Evolutionary conservation across 106 monocot species (phyloP).

Genomic region (Dactylorhiza incarnata): DNA sequence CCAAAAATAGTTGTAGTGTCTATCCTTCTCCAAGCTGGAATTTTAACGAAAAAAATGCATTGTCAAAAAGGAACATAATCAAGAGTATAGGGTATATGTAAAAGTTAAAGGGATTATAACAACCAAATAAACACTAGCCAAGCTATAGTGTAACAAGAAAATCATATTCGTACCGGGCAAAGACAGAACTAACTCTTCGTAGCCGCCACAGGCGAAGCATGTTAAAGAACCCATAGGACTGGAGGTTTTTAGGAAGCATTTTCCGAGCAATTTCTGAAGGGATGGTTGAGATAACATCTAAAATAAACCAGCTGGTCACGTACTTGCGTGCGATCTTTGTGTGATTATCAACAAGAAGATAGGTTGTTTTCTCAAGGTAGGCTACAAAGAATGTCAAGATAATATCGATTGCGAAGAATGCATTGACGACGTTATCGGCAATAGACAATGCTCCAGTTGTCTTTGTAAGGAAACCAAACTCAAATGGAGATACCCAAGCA

Average conservation of each 20-base stretch:
- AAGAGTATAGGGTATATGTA: not conserved
- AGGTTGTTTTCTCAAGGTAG: conserved; percentile 55
- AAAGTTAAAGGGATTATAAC: not conserved
- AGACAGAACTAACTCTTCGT: conserved; percentile 73
- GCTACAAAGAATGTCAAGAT: conserved; percentile 80
- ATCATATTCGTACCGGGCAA: conserved; percentile 53
- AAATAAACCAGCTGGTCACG: conserved; percentile 45
- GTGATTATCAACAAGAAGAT: conserved; percentile 50
- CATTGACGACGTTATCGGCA: conserved; percentile 64
- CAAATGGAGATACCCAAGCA: conserved; percentile 82
- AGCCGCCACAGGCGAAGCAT: conserved; percentile 86
- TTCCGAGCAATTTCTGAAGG: conserved; percentile 54
- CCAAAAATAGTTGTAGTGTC: conserved; percentile 82
- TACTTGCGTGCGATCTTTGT: conserved; percentile 57
- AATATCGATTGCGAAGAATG: conserved; percentile 72
- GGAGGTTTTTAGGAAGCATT: conserved; percentile 35
- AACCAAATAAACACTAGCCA: not conserved
- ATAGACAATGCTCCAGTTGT: conserved; percentile 28
- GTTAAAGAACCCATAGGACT: conserved; percentile 64
- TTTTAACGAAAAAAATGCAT: not conserved
- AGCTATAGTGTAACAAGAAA: not conserved
- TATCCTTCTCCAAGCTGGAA: conserved; percentile 87
- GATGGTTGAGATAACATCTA: conserved; percentile 64
- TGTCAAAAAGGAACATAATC: not conserved
- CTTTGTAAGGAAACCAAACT: conserved; percentile 64